These are phyloP conservation scores for Carex sylvatica DNA, from an alignment of 202 grass and related monocot genomes.

Conservation along the genomic window DNA sequence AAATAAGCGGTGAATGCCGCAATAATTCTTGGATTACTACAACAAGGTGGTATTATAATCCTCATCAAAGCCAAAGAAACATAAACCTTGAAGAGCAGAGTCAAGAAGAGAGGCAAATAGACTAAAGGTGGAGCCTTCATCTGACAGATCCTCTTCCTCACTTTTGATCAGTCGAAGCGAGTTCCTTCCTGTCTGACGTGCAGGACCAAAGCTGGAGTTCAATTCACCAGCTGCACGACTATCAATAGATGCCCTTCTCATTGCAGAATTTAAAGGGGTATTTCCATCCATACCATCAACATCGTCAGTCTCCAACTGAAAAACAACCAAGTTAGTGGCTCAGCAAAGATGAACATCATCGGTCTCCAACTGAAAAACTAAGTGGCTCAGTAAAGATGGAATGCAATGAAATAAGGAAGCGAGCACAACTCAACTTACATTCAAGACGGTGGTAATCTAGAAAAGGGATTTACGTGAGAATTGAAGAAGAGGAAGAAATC, in stretches of 20 bases:
- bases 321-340: background rate
- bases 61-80: background rate
- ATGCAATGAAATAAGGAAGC: background rate
- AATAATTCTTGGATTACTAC: background rate
- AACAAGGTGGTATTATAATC: background rate
- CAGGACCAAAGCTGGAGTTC: slow-evolving; percentile 37
- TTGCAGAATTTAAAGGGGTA: slow-evolving; percentile 40
- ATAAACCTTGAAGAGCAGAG: slow-evolving; percentile 85
- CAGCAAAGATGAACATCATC: slow-evolving; percentile 10
- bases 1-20: background rate
- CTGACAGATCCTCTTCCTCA: slow-evolving; percentile 50
- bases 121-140: slow-evolving; percentile 62
- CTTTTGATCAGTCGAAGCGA: slow-evolving; percentile 49
- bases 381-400: background rate
- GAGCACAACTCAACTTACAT: background rate
- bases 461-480: background rate
- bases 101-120: slow-evolving; percentile 87
- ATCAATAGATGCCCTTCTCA: slow-evolving; percentile 46
- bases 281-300: slow-evolving; percentile 47
- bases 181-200: slow-evolving; percentile 28
- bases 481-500: background rate
- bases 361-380: slow-evolving; percentile 1
- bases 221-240: slow-evolving; percentile 39
- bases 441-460: background rate
- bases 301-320: slow-evolving; percentile 21